Percentiles rank a stretch among this genome's conserved stretches.
These are phyloP conservation scores for Boletus rubropictus DNA, from an alignment of 768 basidiomycete genomes.

Conservation along the genomic window DNA sequence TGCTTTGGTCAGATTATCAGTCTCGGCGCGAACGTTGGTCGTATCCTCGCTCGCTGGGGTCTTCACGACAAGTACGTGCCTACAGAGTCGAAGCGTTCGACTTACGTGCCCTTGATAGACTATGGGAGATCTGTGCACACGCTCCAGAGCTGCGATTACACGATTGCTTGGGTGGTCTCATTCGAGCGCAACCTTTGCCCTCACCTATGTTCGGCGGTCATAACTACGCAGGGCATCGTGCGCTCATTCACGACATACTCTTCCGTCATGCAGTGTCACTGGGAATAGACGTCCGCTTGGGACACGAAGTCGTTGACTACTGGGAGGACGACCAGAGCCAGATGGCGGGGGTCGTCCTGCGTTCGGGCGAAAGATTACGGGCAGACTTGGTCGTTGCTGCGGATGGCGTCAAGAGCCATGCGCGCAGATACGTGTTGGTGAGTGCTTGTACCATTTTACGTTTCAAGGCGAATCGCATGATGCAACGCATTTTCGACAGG, in stretches of 20 bases:
- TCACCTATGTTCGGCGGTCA: constrained; percentile 12
- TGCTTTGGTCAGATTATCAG: constrained; percentile 13
- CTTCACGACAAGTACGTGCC: constrained; percentile 20
- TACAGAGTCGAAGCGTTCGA: not conserved
- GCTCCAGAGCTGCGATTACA: constrained; percentile 9
- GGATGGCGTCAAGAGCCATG: constrained; percentile 25
- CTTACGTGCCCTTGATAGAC: constrained; percentile 1
- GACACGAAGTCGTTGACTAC: constrained; percentile 20
- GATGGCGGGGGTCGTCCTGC: constrained; percentile 14
- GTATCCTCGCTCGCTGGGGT: constrained; percentile 27
- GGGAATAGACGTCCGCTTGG: constrained; percentile 21
- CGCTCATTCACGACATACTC: constrained; percentile 19
- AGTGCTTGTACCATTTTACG: not conserved
- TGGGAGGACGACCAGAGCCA: constrained; percentile 9
- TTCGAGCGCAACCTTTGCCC: constrained; percentile 15
- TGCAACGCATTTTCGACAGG: constrained; percentile 10
- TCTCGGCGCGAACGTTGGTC: constrained; percentile 23
- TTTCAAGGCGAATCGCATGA: not conserved
- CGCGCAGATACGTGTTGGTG: constrained; percentile 21
- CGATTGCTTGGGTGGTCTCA: constrained; percentile 19
- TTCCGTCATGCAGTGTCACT: constrained; percentile 19
- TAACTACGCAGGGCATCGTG: constrained; percentile 22
- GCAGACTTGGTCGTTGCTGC: constrained; percentile 28
- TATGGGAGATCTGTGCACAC: constrained; percentile 19
- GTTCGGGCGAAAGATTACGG: constrained; percentile 11